phyloP scores from a whole-genome alignment of 2,329 filamentous ascomycete species.

The Mollisiaceae sp. region DNA sequence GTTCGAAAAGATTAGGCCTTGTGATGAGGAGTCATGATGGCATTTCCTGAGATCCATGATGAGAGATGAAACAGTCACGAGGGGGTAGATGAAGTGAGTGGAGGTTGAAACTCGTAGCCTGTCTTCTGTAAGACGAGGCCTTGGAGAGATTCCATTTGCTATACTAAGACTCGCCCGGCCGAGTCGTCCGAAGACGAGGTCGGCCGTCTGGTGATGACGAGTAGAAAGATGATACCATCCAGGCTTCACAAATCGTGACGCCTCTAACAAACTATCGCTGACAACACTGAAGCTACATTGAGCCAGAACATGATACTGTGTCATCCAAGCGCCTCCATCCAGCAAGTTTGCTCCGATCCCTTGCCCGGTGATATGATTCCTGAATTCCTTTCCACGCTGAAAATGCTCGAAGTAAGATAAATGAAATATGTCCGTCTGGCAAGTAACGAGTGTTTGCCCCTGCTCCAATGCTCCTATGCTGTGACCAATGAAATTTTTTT shows the following conservation, averaged over 20 bases:
- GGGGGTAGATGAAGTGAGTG: slow-evolving; percentile 10
- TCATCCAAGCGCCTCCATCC: slow-evolving; percentile 25
- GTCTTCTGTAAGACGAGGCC: slow-evolving; percentile 15
- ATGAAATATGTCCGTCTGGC: slow-evolving; percentile 22
- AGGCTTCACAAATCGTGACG: not conserved
- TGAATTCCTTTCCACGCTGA: slow-evolving; percentile 27
- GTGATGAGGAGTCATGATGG: slow-evolving; percentile 5
- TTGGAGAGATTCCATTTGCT: slow-evolving; percentile 13
- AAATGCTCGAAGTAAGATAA: slow-evolving; percentile 25
- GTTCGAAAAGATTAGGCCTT: not conserved
- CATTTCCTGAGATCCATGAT: not conserved
- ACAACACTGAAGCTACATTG: slow-evolving; percentile 31
- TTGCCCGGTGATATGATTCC: slow-evolving; percentile 24
- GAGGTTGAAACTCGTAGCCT: slow-evolving; percentile 18
- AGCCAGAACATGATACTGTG: slow-evolving; percentile 25
- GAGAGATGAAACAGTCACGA: slow-evolving; percentile 11
- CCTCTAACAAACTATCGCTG: slow-evolving; percentile 30
- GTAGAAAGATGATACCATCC: slow-evolving; percentile 6
- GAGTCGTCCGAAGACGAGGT: slow-evolving; percentile 2
- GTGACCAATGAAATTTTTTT: slow-evolving; percentile 34
- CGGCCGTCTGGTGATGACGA: not conserved
- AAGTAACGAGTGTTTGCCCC: slow-evolving; percentile 28
- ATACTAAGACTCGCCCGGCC: slow-evolving; percentile 15
- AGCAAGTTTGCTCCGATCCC: slow-evolving; percentile 19
- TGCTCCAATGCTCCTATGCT: slow-evolving; percentile 33